Base-by-base conservation (phyloP, 192 early-diverging fungal species). In the Podila verticillata region DNA sequence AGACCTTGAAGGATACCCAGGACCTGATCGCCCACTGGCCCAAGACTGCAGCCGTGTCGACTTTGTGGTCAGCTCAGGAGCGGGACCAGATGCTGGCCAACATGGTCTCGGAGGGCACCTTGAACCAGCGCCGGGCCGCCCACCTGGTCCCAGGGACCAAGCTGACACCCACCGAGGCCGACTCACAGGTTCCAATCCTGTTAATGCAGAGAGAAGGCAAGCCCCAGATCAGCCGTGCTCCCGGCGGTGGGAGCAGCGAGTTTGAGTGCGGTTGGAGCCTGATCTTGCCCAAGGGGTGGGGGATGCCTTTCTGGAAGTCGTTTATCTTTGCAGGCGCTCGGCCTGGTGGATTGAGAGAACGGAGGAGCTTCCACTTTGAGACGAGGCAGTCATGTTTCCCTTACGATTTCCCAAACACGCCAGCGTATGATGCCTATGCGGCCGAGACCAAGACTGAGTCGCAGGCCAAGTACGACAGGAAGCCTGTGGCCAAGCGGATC, bases 271-370 rank as follows among this genome's bases (percentile, higher is more conserved):
- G 96, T 0, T 97, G 95, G 96, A 93, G 92, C 24, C 47, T 98
- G 22, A 77, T 97, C 32, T 75, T 96, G 8, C 94, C 95, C 17
- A 82, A 85, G n/a, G 91, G 91, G 0, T 96, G 93, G 92, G 96
- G 89, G 9, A 93, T 94, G 85, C 70, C 89, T 12, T 90, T 99
- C 68, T 98, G 95, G 96, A 91, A 94, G 82, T 87, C 91, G 19
- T 85, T 99, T 24, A 83, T 93, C 22, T 97, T 95, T 86, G 94
- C 94, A 2, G 97, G 97, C 15, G 94, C 93, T 2, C 87, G 94
- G 59, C 90, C 91, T 4, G 92, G 90, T 32, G 96, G 96, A 30
- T 73, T 93, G 32, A 75, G 90, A 7, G 96, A 99, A 65, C 82
- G 90, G 1, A 80, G 88, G 48, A 86, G 85, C 49, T 72, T 94